Evolutionary conservation across 2,329 filamentous ascomycete genomes (phyloP).

Genomic region (Verticillium albo-atrum): DNA sequence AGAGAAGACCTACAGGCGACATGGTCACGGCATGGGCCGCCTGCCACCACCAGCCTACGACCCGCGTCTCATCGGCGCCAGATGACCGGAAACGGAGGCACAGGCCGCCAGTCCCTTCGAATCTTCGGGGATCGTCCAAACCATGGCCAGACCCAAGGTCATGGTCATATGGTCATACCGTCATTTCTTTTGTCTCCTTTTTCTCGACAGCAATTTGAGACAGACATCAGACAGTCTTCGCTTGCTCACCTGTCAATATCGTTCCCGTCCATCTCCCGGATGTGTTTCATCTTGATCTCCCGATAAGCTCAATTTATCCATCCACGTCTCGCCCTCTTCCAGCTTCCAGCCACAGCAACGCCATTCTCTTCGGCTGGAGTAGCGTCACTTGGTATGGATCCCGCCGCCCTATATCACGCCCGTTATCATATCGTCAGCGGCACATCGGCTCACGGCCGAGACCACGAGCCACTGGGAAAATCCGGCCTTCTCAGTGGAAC

Average conservation of each 20-base stretch:
- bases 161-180: background rate
- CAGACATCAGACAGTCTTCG: background rate
- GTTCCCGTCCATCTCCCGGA: background rate
- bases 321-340: background rate
- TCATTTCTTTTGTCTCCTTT: background rate
- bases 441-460: background rate
- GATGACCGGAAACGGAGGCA: background rate
- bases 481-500: background rate
- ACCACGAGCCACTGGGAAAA: background rate
- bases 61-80: background rate
- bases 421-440: background rate
- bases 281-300: constrained; percentile 1
- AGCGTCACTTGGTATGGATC: background rate
- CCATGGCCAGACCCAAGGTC: background rate
- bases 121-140: background rate
- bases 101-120: background rate
- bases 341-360: background rate
- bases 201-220: background rate
- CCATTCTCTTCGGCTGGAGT: background rate
- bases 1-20: background rate
- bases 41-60: background rate
- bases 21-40: background rate
- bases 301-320: background rate
- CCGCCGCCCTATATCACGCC: background rate
- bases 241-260: background rate